Base-by-base conservation (phyloP, 2,329 filamentous ascomycete species). In the Graphiopsis chlorocephala region DNA sequence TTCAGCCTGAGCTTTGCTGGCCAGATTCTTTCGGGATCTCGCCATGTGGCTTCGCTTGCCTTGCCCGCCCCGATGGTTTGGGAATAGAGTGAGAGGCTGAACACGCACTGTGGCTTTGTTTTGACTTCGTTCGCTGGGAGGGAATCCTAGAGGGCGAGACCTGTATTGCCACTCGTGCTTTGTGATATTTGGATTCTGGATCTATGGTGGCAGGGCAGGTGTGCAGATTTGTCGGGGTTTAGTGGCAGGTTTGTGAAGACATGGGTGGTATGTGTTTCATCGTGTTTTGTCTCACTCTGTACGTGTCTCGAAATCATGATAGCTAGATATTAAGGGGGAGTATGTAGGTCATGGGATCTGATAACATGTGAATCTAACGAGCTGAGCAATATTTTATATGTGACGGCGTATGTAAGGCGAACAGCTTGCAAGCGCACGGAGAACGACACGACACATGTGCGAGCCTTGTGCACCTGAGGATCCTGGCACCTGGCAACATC, bases 31-130 rank as follows among this genome's bases (percentile, higher is more conserved):
- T 25, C 53, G 53, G 53, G 53, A 57, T 33, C 33, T 58, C 55
- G 55, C 55, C 55, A 58, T 58, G 55, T 58, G 55, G 55, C 55
- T 58, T 57, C 47, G 47, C 25, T 33, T 58, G 23, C 20, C 12
- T 23, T 45, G 33, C 55, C 20, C 31, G 53, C 53, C 53, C 29
- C 53, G 20, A 38, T 33, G 5, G n/a, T 38, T 56, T 56, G 53
- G 53, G 53, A 56, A 28, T 58, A 45, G 31, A 58, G 55, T 58
- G 35, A 23, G 33, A 33, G 53, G 53, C 53, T 56, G 53, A 38
- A 25, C 23, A 26, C 15, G 26, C 47, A 7, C 14, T 53, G 35
- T 25, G 31, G 31, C 53, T 57, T 38, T 35, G 29, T 35, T 57
- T 57, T 57, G 55, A 58, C 55, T 58, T 58, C 53, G 53, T 58